Conservation (phyloP, 257 asterid species). For the Nyctanthes arbortristis region DNA sequence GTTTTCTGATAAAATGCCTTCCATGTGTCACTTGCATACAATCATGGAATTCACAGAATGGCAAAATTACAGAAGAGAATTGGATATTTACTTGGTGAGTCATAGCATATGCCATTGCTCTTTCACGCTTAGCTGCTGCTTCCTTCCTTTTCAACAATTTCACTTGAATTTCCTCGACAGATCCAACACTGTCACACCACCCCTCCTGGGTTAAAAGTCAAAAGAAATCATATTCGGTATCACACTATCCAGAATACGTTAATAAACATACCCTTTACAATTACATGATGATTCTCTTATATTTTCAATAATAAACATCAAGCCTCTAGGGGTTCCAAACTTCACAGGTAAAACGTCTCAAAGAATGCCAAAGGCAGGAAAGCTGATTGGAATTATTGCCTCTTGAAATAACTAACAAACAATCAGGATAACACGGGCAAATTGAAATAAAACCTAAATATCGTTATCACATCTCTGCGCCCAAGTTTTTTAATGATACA, state of each 20-base stretch:
- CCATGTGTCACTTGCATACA: neutral
- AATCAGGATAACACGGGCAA: neutral
- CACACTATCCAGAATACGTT: slow-evolving; percentile 7
- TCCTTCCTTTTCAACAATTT: slow-evolving; percentile 91
- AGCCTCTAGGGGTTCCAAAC: neutral
- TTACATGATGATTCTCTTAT: slow-evolving; percentile 10
- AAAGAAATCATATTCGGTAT: slow-evolving; percentile 20
- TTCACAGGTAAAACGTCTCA: slow-evolving; percentile 11
- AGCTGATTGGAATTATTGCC: neutral
- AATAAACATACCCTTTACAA: slow-evolving; percentile 4
- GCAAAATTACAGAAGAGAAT: slow-evolving; percentile 16
- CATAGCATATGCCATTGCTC: slow-evolving; percentile 99
- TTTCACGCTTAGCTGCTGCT: slow-evolving; percentile 99
- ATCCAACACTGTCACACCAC: slow-evolving; percentile 95
- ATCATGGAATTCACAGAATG: slow-evolving; percentile 11
- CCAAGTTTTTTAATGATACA: slow-evolving; percentile 8
- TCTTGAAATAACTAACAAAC: neutral
- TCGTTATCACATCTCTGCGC: slow-evolving; percentile 10
- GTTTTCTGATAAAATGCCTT: slow-evolving; percentile 9
- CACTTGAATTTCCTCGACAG: slow-evolving; percentile 92
- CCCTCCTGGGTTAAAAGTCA: slow-evolving; percentile 64
- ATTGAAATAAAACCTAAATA: neutral
- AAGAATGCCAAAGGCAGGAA: neutral
- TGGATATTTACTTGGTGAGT: slow-evolving; percentile 76
- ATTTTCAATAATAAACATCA: slow-evolving; percentile 1